phyloP scores from a whole-genome alignment of 495 filamentous ascomycete species.

The Lasiosphaeria ovina region DNA sequence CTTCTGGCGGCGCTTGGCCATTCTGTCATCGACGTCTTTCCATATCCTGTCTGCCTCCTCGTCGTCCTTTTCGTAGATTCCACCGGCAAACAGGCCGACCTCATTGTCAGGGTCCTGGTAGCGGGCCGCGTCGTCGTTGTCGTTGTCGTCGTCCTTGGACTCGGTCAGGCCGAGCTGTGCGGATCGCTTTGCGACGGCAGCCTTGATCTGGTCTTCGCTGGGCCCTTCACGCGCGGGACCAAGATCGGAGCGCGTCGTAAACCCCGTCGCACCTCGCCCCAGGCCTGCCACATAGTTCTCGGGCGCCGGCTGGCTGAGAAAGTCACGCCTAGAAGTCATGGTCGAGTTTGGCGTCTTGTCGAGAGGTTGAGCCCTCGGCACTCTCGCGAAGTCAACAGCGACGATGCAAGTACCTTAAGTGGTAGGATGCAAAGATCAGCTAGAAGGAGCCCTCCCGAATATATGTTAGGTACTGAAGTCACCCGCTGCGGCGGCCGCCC shows the following conservation, averaged over 20 bases:
- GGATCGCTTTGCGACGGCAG: constrained; percentile 88
- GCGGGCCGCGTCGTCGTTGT: constrained; percentile 74
- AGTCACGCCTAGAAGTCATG: constrained; percentile 84
- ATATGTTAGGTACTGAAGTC: too few species aligned
- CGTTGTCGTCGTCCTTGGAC: constrained; percentile 79
- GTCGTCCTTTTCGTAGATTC: constrained; percentile 92
- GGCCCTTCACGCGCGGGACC: constrained; percentile 95
- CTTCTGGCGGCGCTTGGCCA: constrained; percentile 80
- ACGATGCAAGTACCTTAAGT: too few species aligned
- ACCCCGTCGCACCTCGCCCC: constrained; percentile 95
- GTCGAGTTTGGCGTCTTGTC: constrained; percentile 4
- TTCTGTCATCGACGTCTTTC: constrained; percentile 90
- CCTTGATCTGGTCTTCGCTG: constrained; percentile 97
- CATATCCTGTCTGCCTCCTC: constrained; percentile 97
- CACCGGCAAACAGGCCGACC: constrained; percentile 89
- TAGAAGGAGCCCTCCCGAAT: too few species aligned
- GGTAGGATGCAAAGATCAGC: too few species aligned
- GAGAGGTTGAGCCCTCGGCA: not conserved
- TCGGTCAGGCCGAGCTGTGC: constrained; percentile 70
- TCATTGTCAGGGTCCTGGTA: constrained; percentile 98
- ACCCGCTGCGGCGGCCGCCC: too few species aligned
- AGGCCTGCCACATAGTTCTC: constrained; percentile 99
- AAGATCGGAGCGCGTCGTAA: constrained; percentile 95
- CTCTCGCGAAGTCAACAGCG: too few species aligned
- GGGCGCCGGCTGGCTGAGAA: constrained; percentile 84